Evolutionary conservation across 345 rosid species (phyloP).

Genomic region (Aegle marmelos): DNA sequence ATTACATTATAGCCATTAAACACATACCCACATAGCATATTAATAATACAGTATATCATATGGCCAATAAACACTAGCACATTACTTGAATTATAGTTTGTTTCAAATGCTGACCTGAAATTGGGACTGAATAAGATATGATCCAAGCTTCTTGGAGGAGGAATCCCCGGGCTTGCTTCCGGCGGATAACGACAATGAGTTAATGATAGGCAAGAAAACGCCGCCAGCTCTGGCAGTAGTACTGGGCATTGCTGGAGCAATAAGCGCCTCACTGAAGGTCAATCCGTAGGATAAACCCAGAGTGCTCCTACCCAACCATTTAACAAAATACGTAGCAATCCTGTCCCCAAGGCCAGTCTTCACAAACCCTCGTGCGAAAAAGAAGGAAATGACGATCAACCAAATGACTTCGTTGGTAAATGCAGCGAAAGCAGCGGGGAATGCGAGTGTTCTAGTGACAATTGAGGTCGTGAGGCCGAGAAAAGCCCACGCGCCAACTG

Average conservation of each 20-base stretch:
- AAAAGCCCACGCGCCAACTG: conserved; percentile 98
- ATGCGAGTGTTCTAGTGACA: conserved; percentile 71
- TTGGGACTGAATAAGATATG: conserved; percentile 76
- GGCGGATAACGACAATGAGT: conserved; percentile 71
- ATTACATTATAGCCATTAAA: neutral
- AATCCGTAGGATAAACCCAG: conserved; percentile 89
- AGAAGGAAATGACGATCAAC: conserved; percentile 95
- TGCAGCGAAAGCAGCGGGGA: conserved; percentile 77
- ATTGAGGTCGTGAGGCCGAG: conserved; percentile 70
- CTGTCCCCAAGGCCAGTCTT: conserved; percentile 92
- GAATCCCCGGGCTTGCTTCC: conserved; percentile 83
- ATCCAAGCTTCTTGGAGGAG: conserved; percentile 71
- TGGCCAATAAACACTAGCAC: neutral
- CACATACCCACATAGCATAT: neutral
- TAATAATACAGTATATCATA: neutral
- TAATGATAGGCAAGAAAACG: conserved; percentile 86
- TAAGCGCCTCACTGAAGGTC: conserved; percentile 80
- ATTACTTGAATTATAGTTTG: neutral
- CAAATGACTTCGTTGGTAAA: conserved; percentile 93
- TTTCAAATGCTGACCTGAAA: conserved; percentile 56
- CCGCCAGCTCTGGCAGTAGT: conserved; percentile 98
- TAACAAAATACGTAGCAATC: conserved; percentile 92
- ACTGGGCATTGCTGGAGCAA: conserved; percentile 97
- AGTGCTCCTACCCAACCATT: conserved; percentile 90
- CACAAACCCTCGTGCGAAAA: conserved; percentile 96